Evolutionary conservation across 345 rosid genomes (phyloP).

Genomic region (Trapa bicornis): DNA sequence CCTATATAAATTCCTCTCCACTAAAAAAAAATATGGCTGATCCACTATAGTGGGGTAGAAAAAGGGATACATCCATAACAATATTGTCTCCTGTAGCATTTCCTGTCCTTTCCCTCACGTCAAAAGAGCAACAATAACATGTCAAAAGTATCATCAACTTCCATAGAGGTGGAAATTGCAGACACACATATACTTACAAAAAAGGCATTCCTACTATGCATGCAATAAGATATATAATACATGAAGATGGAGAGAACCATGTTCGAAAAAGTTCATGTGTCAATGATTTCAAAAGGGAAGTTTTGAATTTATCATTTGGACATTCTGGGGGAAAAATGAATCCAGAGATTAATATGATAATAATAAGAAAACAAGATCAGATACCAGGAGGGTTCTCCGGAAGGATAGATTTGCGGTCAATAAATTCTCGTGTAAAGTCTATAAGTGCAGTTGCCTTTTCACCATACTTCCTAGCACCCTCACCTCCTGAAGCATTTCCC

Average conservation of each 20-base stretch:
- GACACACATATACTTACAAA: neutral
- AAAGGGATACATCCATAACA: neutral
- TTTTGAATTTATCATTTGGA: neutral
- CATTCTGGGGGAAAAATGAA: neutral
- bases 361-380: neutral
- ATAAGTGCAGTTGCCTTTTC: conserved; percentile 45
- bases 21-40: too few species aligned
- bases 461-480: conserved; percentile 60
- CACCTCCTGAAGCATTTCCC: conserved; percentile 98
- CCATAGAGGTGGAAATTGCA: neutral
- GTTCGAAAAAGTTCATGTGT: neutral
- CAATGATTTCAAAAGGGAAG: neutral
- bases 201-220: neutral
- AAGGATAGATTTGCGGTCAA: conserved; percentile 48
- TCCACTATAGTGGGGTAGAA: neutral
- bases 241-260: neutral
- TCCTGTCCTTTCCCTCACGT: neutral
- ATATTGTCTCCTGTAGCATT: neutral
- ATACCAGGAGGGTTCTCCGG: conserved; percentile 64
- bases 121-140: neutral
- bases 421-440: conserved; percentile 48
- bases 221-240: neutral
- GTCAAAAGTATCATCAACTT: neutral
- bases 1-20: neutral
- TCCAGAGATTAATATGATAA: neutral